phyloP scores from a whole-genome alignment of 257 asterid genomes.

The Gentiana dahurica region DNA sequence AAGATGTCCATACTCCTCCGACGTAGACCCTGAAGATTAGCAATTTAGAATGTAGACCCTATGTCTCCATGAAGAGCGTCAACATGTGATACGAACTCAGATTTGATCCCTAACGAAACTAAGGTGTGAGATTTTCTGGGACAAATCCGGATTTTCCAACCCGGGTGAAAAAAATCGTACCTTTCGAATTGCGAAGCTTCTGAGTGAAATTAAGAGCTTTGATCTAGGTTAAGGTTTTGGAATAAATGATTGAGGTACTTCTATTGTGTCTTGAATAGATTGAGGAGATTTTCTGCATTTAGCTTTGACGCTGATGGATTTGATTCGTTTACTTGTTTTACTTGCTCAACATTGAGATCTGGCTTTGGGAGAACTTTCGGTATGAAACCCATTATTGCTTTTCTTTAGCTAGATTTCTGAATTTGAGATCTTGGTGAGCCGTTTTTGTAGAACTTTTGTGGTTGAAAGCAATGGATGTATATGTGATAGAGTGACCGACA shows the following conservation, averaged over 20 bases:
- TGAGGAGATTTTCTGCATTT: slow-evolving; percentile 42
- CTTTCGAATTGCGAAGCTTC: slow-evolving; percentile 50
- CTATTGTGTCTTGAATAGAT: slow-evolving; percentile 82
- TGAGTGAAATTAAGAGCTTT: slow-evolving; percentile 69
- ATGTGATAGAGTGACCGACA: too few species aligned
- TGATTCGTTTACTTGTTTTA: neutral
- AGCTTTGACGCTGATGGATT: slow-evolving; percentile 7
- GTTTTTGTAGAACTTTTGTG: too few species aligned
- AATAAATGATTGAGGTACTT: slow-evolving; percentile 81
- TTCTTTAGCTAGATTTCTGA: neutral
- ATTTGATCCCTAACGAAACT: slow-evolving; percentile 59
- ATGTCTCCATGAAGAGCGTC: slow-evolving; percentile 98
- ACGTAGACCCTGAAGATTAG: too few species aligned
- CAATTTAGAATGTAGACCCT: slow-evolving; percentile 16
- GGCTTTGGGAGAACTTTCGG: slow-evolving; percentile 7
- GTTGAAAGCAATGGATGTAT: too few species aligned
- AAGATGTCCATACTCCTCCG: too few species aligned
- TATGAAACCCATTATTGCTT: slow-evolving; percentile 21
- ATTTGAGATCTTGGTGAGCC: too few species aligned
- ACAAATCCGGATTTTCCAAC: slow-evolving; percentile 96
- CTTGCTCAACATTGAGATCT: neutral
- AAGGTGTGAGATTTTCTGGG: slow-evolving; percentile 87
- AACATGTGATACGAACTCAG: slow-evolving; percentile 72
- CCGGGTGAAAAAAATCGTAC: slow-evolving; percentile 78
- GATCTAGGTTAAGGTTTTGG: slow-evolving; percentile 80